Percentiles rank a stretch among this genome's conserved stretches.
These are phyloP conservation scores for Dactylella cylindrospora DNA, from an alignment of 2,329 filamentous ascomycete genomes.

Conservation along the genomic window DNA sequence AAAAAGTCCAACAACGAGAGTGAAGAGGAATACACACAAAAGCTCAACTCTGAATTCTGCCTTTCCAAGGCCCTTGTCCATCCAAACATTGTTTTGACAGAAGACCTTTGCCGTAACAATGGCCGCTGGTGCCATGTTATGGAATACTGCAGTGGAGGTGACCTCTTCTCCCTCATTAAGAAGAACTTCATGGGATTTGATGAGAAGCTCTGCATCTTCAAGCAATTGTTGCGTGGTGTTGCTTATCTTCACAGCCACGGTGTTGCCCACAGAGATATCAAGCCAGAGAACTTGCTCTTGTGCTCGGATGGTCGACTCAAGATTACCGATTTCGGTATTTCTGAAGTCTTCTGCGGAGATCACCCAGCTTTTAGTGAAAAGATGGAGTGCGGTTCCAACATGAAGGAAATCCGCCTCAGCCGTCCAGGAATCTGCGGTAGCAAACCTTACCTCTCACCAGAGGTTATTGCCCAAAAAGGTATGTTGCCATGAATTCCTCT, in stretches of 20 bases:
- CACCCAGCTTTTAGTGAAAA: slow-evolving; percentile 75
- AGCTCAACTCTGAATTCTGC: slow-evolving; percentile 87
- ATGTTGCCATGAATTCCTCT: slow-evolving; percentile 52
- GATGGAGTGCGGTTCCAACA: slow-evolving; percentile 71
- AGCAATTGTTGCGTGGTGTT: slow-evolving; percentile 80
- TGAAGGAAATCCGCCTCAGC: slow-evolving; percentile 71
- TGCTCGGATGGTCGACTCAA: slow-evolving; percentile 79
- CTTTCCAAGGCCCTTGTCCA: slow-evolving; percentile 83
- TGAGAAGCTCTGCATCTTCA: slow-evolving; percentile 82
- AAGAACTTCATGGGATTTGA: slow-evolving; percentile 67
- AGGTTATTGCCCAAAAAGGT: slow-evolving; percentile 70
- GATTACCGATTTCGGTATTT: slow-evolving; percentile 88
- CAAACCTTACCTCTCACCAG: slow-evolving; percentile 82
- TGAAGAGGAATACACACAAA: slow-evolving; percentile 75
- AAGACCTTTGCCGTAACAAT: slow-evolving; percentile 72
- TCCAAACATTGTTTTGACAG: slow-evolving; percentile 81
- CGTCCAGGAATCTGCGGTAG: slow-evolving; percentile 80
- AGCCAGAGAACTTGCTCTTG: slow-evolving; percentile 81
- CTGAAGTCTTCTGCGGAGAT: slow-evolving; percentile 78
- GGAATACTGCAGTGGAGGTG: slow-evolving; percentile 84
- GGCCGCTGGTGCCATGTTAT: slow-evolving; percentile 83
- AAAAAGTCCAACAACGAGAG: slow-evolving; percentile 69
- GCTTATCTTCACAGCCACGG: slow-evolving; percentile 79
- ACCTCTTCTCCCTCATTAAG: slow-evolving; percentile 73
- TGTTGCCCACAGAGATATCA: slow-evolving; percentile 88